Evolutionary conservation across 768 basidiomycete genomes (phyloP).

Genomic region (Amanita jacksonii): DNA sequence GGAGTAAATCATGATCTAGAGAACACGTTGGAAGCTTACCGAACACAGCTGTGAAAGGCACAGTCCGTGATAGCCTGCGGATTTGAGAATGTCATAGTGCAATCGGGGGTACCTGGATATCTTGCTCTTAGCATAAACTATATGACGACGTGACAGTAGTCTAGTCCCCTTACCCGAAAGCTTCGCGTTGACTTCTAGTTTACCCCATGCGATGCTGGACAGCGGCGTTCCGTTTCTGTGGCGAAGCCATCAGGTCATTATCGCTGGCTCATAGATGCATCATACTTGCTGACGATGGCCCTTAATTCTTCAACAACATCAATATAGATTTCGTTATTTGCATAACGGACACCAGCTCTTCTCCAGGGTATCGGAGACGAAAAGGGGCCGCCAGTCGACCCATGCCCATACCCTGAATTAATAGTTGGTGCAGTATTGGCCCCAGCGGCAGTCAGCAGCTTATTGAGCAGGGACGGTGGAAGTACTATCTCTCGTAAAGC

Average conservation of each 20-base stretch:
- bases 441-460: constrained; percentile 46
- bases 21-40: constrained; percentile 36
- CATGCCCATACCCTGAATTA: constrained; percentile 33
- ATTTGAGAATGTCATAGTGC: constrained; percentile 68
- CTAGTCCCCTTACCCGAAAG: constrained; percentile 48
- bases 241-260: constrained; percentile 4
- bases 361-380: constrained; percentile 93
- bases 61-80: constrained; percentile 65
- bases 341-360: constrained; percentile 71
- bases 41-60: constrained; percentile 88
- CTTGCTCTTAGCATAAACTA: background rate
- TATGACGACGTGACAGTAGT: constrained; percentile 8
- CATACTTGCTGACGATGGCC: constrained; percentile 71
- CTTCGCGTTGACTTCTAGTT: constrained; percentile 66
- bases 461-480: constrained; percentile 79
- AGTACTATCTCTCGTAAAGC: constrained; percentile 90
- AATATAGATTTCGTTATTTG: constrained; percentile 89
- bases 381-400: constrained; percentile 45
- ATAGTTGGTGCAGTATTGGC: constrained; percentile 40
- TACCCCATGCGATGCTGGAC: constrained; percentile 62
- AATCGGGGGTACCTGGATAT: constrained; percentile 74
- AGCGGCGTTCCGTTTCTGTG: constrained; percentile 59
- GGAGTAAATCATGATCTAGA: constrained; percentile 1
- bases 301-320: constrained; percentile 79
- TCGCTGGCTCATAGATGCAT: background rate